Base-by-base conservation (phyloP, 805 yeast genomes). In the Sugiyamaella boreocaroliniensis region DNA sequence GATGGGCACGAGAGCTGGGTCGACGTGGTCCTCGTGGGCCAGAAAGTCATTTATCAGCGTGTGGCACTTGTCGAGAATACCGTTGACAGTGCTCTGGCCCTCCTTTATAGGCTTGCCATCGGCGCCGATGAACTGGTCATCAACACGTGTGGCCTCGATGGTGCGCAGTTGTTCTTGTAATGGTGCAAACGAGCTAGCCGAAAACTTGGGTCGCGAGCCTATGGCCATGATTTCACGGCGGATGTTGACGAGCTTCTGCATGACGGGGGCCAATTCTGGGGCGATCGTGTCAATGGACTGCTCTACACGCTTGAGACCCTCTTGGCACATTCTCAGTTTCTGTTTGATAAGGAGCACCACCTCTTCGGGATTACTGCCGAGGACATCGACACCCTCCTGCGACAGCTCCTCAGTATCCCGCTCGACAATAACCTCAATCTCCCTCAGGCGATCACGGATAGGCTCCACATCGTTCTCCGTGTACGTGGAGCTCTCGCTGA, bases 381-480 rank as follows among this genome's bases (percentile, higher is more conserved):
- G 37, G 12, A 32, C 8, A 32, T 32, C 37, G 4, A 4, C 3
- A 14, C 37, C 37, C 41, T 45, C 48, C 18, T 78, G 74, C 52
- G 78, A 76, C 50, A 71, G 74, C 46, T 61, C 66, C 20, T 49
- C 60, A n/a, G 51, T 56, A 50, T 72, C 74, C 46, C 65, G 64
- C 43, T 72, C 73, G 34, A 89, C 81, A 54, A 89, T 88, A 16
- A 68, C 71, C 47, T 75, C 70, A 50, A 92, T 86, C 60, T 89
- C 95, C 45, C 71, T 73, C 54, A 93, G 72, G 56, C 98, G 78
- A 49, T 76, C 80, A 54, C 80, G 75, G 48, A 93, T 86, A 1
- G 97, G 95, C 55, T 75, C 72, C 58, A 89, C 76, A 67, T 93
- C 99, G 60, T 85, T 86, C 52, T 80, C 81, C 1, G 97, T 89